phyloP scores from a whole-genome alignment of 148 eudicot genomes.

The Heliamphora exappendiculata region DNA sequence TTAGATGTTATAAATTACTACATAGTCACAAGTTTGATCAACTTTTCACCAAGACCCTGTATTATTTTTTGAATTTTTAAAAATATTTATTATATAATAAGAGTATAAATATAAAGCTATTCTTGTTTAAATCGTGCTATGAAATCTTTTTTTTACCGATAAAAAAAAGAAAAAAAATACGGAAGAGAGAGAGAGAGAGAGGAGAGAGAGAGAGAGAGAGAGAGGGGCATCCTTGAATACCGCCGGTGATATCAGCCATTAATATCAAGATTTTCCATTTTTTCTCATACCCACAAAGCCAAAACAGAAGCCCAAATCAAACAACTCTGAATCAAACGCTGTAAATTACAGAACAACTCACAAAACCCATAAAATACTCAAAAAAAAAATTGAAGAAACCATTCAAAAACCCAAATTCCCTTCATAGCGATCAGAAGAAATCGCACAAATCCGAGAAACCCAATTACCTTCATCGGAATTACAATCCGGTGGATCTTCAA shows the following conservation, averaged over 20 bases:
- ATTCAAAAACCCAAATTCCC: neutral
- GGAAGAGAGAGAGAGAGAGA: neutral
- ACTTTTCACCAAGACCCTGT: no score
- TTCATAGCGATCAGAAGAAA: neutral
- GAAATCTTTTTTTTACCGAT: no score
- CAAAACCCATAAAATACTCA: neutral
- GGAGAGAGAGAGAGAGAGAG: neutral
- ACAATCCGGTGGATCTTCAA: slow-evolving; percentile 85
- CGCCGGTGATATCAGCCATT: neutral
- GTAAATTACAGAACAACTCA: neutral
- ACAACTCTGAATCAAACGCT: neutral
- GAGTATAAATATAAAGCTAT: no score
- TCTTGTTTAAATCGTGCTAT: no score
- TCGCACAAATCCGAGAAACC: neutral
- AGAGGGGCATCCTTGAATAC: neutral
- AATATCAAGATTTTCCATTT: neutral
- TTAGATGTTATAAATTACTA: no score
- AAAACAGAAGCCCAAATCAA: neutral
- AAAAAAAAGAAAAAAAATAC: neutral
- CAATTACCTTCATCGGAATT: slow-evolving; percentile 31
- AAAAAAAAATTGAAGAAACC: neutral
- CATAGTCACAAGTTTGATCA: no score
- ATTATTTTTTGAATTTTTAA: no score
- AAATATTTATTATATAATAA: no score
- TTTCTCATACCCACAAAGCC: neutral